Percentiles rank a stretch among this genome's conserved stretches.
Evolutionary conservation across 2,329 filamentous ascomycete species (phyloP).

Genomic region (Mycosphaerella sp.): DNA sequence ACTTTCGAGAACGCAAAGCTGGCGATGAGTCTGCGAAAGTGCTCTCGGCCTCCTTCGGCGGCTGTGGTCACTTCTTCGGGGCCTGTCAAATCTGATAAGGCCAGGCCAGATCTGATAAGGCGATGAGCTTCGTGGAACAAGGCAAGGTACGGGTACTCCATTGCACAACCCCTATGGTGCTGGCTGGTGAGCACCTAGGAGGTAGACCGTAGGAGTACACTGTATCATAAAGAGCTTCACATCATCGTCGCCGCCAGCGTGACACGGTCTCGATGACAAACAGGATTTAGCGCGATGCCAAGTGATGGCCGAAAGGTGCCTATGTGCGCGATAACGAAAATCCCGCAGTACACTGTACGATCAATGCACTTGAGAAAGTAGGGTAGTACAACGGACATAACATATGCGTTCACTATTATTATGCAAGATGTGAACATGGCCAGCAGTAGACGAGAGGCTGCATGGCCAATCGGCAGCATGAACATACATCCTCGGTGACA

Average conservation of each 20-base stretch:
- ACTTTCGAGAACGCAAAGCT: slow-evolving; percentile 31
- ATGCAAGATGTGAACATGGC: too few species aligned
- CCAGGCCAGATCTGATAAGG: not conserved
- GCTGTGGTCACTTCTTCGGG: not conserved
- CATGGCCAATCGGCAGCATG: not conserved
- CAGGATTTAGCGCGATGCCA: not conserved
- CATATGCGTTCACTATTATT: too few species aligned
- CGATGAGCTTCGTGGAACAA: not conserved
- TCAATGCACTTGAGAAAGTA: too few species aligned
- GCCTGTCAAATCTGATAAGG: slow-evolving; percentile 1
- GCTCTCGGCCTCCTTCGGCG: not conserved
- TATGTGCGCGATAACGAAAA: too few species aligned
- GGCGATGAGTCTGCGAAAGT: slow-evolving; percentile 9
- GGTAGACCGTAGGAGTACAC: not conserved
- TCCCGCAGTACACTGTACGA: too few species aligned
- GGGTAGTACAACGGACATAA: too few species aligned
- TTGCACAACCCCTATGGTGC: not conserved
- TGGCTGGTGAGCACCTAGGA: not conserved
- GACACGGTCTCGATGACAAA: not conserved
- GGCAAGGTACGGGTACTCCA: not conserved
- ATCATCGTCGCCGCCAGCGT: not conserved
- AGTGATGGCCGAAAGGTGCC: not conserved
- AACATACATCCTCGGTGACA: not conserved
- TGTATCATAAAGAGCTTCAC: not conserved
- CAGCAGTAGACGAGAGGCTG: too few species aligned